A percentile compares a stretch with the other conserved stretches of the same genome.
phyloP scores from a whole-genome alignment of 805 yeast genomes.

The Yarrowia hollandica region DNA sequence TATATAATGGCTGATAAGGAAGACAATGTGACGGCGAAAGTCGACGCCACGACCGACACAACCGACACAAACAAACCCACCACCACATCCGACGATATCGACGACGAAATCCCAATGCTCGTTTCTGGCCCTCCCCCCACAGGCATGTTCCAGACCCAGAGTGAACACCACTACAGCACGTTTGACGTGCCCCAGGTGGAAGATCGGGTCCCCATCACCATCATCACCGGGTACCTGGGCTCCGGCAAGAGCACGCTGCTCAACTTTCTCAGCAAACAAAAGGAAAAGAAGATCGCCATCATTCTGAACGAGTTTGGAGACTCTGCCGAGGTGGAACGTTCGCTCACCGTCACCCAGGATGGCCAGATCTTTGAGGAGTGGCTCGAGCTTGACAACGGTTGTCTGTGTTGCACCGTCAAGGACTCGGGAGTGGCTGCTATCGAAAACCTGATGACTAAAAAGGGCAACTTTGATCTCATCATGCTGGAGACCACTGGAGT shows the following conservation, averaged over 20 bases:
- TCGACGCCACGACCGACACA: neutral
- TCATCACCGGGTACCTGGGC: slow-evolving; percentile 92
- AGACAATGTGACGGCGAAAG: neutral
- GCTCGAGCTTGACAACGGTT: slow-evolving; percentile 96
- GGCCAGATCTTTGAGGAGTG: slow-evolving; percentile 76
- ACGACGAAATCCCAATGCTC: slow-evolving; percentile 26
- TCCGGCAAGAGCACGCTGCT: slow-evolving; percentile 87
- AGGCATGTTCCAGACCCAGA: slow-evolving; percentile 28
- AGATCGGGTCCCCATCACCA: slow-evolving; percentile 79
- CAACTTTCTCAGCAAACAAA: slow-evolving; percentile 62
- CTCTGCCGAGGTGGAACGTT: slow-evolving; percentile 83
- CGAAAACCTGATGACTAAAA: slow-evolving; percentile 74
- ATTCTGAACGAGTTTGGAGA: slow-evolving; percentile 80
- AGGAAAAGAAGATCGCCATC: slow-evolving; percentile 79
- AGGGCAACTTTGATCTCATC: slow-evolving; percentile 83
- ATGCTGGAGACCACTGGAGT: slow-evolving; percentile 91
- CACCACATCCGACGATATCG: neutral
- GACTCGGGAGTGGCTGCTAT: slow-evolving; percentile 94
- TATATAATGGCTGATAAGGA: slow-evolving; percentile 14
- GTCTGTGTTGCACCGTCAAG: slow-evolving; percentile 93
- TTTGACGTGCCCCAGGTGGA: slow-evolving; percentile 24
- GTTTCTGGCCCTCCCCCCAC: slow-evolving; percentile 19
- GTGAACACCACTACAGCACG: slow-evolving; percentile 24
- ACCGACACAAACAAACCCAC: neutral
- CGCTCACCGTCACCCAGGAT: slow-evolving; percentile 66